A percentile compares a stretch with the other conserved stretches of the same genome.
Evolutionary conservation across 495 filamentous ascomycete species (phyloP).

Genomic region (Daldinia decipiens): DNA sequence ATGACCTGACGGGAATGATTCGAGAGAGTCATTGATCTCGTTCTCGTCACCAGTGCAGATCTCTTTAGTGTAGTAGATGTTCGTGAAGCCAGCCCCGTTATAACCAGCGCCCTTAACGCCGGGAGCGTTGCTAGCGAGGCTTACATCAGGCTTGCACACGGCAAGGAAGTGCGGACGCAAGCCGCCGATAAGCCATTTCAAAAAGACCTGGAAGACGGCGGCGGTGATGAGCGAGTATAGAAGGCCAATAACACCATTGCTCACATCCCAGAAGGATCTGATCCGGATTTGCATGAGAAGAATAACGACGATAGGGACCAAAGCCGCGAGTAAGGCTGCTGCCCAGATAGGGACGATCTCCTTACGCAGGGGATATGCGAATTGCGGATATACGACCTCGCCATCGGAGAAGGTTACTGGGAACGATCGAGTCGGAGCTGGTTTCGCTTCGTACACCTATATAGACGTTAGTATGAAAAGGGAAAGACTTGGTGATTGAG

Average conservation of each 20-base stretch:
- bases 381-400: constrained; percentile 67
- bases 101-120: constrained; percentile 48
- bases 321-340: constrained; percentile 60
- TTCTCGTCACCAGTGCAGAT: constrained; percentile 56
- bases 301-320: constrained; percentile 68
- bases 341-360: constrained; percentile 73
- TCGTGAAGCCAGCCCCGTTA: constrained; percentile 56
- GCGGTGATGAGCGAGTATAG: constrained; percentile 68
- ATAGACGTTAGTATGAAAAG: constrained; percentile 15
- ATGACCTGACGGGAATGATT: constrained; percentile 71
- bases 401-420: constrained; percentile 67
- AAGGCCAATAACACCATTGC: constrained; percentile 69
- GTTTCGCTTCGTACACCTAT: constrained; percentile 66
- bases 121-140: constrained; percentile 45
- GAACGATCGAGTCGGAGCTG: constrained; percentile 66
- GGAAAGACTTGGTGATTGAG: too few relatives aligned
- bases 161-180: constrained; percentile 68
- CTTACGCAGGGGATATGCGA: constrained; percentile 69
- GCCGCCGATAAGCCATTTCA: constrained; percentile 68
- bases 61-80: constrained; percentile 61
- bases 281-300: constrained; percentile 67
- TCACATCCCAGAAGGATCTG: constrained; percentile 73
- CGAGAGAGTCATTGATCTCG: constrained; percentile 61
- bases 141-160: constrained; percentile 65
- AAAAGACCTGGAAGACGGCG: constrained; percentile 65